Evolutionary conservation across 768 basidiomycete genomes (phyloP).

Genomic region (Jaapia argillacea): DNA sequence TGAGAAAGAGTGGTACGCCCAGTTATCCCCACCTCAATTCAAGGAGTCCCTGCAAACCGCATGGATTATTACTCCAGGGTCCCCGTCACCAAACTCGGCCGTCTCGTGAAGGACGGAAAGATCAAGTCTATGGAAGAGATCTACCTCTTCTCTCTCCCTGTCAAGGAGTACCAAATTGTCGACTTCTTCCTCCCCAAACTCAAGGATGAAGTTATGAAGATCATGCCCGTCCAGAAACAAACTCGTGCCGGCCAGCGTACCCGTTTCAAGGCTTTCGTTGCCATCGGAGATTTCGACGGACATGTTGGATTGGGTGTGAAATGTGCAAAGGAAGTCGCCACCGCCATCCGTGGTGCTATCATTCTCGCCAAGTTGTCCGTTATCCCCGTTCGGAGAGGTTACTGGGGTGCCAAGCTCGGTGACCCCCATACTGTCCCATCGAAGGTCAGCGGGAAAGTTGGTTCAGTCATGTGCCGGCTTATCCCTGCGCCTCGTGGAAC

Average conservation of each 20-base stretch:
- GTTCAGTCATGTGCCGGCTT: conserved; percentile 98
- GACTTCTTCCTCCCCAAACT: conserved; percentile 98
- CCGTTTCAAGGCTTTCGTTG: conserved; percentile 99
- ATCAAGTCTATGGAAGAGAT: conserved; percentile 99
- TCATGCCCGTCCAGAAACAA: conserved; percentile 99
- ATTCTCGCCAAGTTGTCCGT: conserved; percentile 97
- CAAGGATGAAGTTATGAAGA: conserved; percentile 99
- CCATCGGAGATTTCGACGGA: conserved; percentile 97
- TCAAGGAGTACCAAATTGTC: conserved; percentile 99
- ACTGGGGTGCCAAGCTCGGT: conserved; percentile 99
- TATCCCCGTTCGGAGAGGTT: conserved; percentile 96
- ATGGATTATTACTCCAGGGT: conserved; percentile 42
- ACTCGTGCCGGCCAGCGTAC: conserved; percentile 99
- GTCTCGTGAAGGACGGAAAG: conserved; percentile 98
- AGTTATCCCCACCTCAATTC: conserved; percentile 1
- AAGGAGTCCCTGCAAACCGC: conserved; percentile 7
- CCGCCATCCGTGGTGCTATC: conserved; percentile 98
- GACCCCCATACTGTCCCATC: conserved; percentile 98
- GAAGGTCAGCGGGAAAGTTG: conserved; percentile 97
- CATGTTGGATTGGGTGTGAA: conserved; percentile 99
- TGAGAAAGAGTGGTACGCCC: conserved; percentile 94
- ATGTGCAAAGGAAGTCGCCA: conserved; percentile 99
- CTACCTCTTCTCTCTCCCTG: conserved; percentile 99
- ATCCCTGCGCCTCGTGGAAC: conserved; percentile 98
- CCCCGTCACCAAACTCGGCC: conserved; percentile 98